Base-by-base conservation (phyloP, 2,329 filamentous ascomycete species). In the Emydomyces testavorans region DNA sequence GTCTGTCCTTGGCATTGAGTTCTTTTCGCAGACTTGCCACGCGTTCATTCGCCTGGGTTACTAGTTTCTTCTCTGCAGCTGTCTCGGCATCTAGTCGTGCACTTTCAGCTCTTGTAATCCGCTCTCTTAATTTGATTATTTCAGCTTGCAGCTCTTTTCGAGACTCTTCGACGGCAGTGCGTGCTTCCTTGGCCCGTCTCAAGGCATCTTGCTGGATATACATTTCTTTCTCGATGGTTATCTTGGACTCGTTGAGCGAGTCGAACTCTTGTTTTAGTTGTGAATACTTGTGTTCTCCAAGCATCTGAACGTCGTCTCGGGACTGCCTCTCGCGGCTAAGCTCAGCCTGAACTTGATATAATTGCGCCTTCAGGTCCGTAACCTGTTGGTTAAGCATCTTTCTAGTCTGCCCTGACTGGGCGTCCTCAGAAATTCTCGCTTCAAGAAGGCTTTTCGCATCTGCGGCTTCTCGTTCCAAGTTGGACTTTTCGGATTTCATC, bases 201-300 rank as follows among this genome's bases (percentile, higher is more conserved):
- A 95, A 76, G 8, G 85, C 84, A 61, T 98, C 90, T 64, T 95
- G 89, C 61, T 96, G 90, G 4, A 85, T 83, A 62, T 96, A 96
- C 63, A 98, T 82, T 65, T 96, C 90, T 65, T 95, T 96, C 65
- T 98, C 90, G 53, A 98, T 94, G 39, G 82, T 94, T 58, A 95
- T 94, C 66, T 98, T 98, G 23, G 87, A 82, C 54, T 95, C 88
- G 58, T 94, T 94, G 28, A 96, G 74, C 28, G 79, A 78, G 42
- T 93, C 82, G 57, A 81, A 94, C 55, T 96, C 88, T 21, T 89
- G 81, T 61, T 89, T 82, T 51, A 98, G 72, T 43, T 82, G 79
- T 37, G 84, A 74, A 58, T 82, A 85, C 62, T 92, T 93, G 67
- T 94, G 89, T 56, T 95, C 88, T 3, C 85, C 81, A 49, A 96